Conservation (phyloP, 1,139 yeast species). For the Geotrichum macrosporum region DNA sequence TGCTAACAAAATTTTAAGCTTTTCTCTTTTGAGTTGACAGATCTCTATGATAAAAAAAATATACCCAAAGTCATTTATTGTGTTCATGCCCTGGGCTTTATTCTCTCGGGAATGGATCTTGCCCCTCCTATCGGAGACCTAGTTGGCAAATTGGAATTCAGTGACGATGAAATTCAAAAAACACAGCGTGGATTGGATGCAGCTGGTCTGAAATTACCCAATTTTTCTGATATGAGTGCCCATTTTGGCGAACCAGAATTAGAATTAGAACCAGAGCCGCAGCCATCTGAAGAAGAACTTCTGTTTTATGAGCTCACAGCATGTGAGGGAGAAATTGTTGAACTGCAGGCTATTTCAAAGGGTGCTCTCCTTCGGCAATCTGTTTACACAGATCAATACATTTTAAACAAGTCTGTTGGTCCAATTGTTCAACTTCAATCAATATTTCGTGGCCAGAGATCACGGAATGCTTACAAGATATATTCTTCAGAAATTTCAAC, state of each 20-base stretch:
- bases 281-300: conserved; percentile 32
- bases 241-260: conserved; percentile 34
- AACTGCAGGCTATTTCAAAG: conserved; percentile 49
- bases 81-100: conserved; percentile 79
- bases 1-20: no score
- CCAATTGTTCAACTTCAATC: conserved; percentile 41
- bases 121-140: conserved; percentile 63
- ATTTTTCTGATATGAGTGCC: conserved; percentile 41
- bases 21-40: conserved; percentile 86
- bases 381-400: conserved; percentile 11
- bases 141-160: conserved; percentile 59
- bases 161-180: conserved; percentile 60
- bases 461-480: conserved; percentile 6
- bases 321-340: conserved; percentile 26
- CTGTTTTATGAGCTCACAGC: conserved; percentile 33
- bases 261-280: conserved; percentile 27
- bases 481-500: conserved; percentile 1
- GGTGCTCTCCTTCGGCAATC: conserved; percentile 34
- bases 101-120: conserved; percentile 50
- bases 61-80: conserved; percentile 94
- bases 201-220: conserved; percentile 41
- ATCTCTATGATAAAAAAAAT: conserved; percentile 85
- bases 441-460: conserved; percentile 21
- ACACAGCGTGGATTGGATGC: conserved; percentile 64
- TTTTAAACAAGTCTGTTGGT: conserved; percentile 21